Evolutionary conservation across 768 basidiomycete species (phyloP).

Genomic region (Collybia nuda): DNA sequence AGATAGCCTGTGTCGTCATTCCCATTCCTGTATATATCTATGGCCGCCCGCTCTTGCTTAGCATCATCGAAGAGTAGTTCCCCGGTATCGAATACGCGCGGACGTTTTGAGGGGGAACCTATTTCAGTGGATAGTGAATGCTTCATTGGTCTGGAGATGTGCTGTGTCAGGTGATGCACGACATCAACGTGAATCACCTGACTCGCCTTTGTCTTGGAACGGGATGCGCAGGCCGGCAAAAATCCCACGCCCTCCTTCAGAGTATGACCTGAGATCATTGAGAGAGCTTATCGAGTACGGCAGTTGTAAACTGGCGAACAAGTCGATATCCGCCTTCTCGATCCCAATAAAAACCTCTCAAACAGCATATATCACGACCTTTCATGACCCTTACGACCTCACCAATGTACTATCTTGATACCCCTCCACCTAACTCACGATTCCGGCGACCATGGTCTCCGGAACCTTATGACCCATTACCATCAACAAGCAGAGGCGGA

Average conservation of each 20-base stretch:
- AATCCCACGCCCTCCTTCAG: too few relatives aligned
- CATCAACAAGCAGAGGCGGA: constrained; percentile 20
- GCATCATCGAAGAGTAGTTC: background rate
- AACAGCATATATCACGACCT: constrained; percentile 8
- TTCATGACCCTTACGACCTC: constrained; percentile 14
- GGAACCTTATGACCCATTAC: constrained; percentile 48
- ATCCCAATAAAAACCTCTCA: too few relatives aligned
- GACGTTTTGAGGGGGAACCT: background rate
- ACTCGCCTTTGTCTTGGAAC: too few relatives aligned
- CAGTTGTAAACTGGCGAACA: too few relatives aligned
- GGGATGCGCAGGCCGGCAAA: too few relatives aligned
- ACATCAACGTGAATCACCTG: too few relatives aligned
- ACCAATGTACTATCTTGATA: constrained; percentile 46
- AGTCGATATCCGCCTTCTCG: background rate
- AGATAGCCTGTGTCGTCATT: constrained; percentile 37
- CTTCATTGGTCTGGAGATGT: background rate
- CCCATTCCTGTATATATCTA: constrained; percentile 29
- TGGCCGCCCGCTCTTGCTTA: constrained; percentile 20
- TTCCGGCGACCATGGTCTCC: constrained; percentile 70
- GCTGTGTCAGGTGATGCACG: too few relatives aligned
- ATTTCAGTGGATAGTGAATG: background rate
- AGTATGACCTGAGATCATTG: background rate
- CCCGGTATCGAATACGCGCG: background rate
- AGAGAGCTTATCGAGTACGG: background rate
- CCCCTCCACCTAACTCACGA: constrained; percentile 42